Base-by-base conservation (phyloP, 257 asterid genomes). In the Verbascum thapsus region DNA sequence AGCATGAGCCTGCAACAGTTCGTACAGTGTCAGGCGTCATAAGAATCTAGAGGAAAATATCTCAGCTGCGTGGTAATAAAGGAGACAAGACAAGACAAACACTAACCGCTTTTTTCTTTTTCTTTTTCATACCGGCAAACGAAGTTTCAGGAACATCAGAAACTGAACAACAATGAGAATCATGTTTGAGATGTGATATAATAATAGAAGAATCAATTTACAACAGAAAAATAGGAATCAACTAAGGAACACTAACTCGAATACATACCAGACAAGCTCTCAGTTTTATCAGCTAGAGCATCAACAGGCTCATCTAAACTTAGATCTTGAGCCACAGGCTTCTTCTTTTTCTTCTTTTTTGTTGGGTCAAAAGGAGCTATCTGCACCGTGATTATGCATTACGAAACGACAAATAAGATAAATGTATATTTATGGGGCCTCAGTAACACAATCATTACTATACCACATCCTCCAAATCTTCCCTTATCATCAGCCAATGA, bases 341-440 rank as follows among this genome's bases (percentile, higher is more conserved):
- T 87, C 85, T 90, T 90, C 85, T 91, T 91, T 67, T 91, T 88
- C 85, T 88, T 91, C 83, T 91, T 91, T 67, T 91, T 91, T 8
- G 96, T 72, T 26, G 92, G 95, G 68, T 91, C 98, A 67, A 91
- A 91, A 3, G 96, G 85, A 30, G 84, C 88, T 63, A 91, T 69
- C 98, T 88, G 87, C 67, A 73, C 47, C 15, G 12, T 11, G 57
- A 32, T 7, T 16, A 13, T 35, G 51, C 6, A 47, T 47, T 7
- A 47, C 38, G 18, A 13, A 57, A 11, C 49, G 18, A 11, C 32
- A 2, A n/a, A 15, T 58, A 18, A 30, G 44, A 10, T 1, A 23
- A 26, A 53, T 63, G 6, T 48, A 7, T n/a, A 26, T 9, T 26
- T 26, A 65, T 26, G 6, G 26, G 30, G 8, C 7, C 10, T 23